phyloP scores from a whole-genome alignment of 768 basidiomycete genomes.

The Fomitopsis serialis region DNA sequence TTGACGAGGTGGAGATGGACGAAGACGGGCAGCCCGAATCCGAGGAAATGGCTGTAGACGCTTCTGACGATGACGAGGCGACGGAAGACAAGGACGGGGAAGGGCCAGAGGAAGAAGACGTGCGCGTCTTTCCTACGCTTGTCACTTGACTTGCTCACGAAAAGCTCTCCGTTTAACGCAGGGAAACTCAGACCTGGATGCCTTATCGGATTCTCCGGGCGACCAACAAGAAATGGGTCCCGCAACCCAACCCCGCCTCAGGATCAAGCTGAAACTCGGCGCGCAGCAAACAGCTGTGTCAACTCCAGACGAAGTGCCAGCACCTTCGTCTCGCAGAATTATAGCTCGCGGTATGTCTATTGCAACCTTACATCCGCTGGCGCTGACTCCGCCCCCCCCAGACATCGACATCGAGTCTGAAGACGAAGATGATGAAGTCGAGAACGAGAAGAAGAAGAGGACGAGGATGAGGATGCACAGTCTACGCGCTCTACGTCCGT shows the following conservation, averaged over 20 bases:
- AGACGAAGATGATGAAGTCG: slow-evolving; percentile 34
- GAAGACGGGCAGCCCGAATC: slow-evolving; percentile 27
- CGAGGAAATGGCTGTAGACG: slow-evolving; percentile 23
- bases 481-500: slow-evolving; percentile 24
- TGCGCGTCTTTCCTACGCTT: slow-evolving; percentile 3
- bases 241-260: slow-evolving; percentile 38
- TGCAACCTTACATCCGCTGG: neutral
- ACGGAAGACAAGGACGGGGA: slow-evolving; percentile 36
- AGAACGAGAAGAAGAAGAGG: slow-evolving; percentile 41
- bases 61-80: slow-evolving; percentile 21
- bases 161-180: neutral
- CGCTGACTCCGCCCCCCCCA: slow-evolving; percentile 6
- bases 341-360: slow-evolving; percentile 10
- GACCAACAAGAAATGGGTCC: slow-evolving; percentile 6
- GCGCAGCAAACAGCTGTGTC: slow-evolving; percentile 18
- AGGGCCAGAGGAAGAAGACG: slow-evolving; percentile 29
- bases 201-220: slow-evolving; percentile 21
- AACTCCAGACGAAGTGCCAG: slow-evolving; percentile 13
- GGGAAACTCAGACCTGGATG: slow-evolving; percentile 30
- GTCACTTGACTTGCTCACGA: slow-evolving; percentile 1
- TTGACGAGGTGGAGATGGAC: slow-evolving; percentile 36
- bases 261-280: slow-evolving; percentile 59
- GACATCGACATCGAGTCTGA: slow-evolving; percentile 40
- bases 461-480: slow-evolving; percentile 32
- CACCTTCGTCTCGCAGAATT: slow-evolving; percentile 13